Evolutionary conservation across 768 basidiomycete genomes (phyloP), one percentile per base, ranked within the genome.

Genomic region (Suillus decipiens): DNA sequence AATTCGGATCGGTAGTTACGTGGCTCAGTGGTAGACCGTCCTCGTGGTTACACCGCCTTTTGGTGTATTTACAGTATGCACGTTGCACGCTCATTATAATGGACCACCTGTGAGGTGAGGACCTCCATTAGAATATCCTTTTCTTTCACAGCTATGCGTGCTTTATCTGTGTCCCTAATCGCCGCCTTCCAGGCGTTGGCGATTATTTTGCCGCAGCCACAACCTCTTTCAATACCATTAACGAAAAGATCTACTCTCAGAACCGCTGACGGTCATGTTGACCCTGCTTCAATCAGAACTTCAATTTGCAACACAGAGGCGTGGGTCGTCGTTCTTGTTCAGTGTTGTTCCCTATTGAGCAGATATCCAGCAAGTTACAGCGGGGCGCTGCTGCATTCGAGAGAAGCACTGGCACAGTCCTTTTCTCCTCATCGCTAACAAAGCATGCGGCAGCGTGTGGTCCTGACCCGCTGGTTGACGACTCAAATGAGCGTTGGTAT

Each of bases 401-500:
- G 42, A 54, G 51, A 12, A 57, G 45, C 47, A 34, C 62, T 53
- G 61, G 65, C 43, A 24, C 10, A 22, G 9, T 10, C n/a, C 11
- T 34, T 5, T 22, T 43, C 9, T 37, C 56, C 31, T 36, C 53
- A 24, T 31, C 56, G 17, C 15, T 19, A 3, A 19, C 15, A 28
- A 47, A 54, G 39, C 19, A 48, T 9, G 28, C 22, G 41, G 24
- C 33, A 9, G 55, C 39, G 24, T 55, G 24, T 1, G 62, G 59
- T 22, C n/a, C 39, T 36, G 60, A 51, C 50, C 12, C 64, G 3
- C 70, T 75, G 31, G 64, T 62, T 11, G 67, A 63, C 39, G 58
- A 67, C 14, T 48, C 63, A 36, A 64, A 66, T 37, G 24, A 47
- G 22, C 51, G 45, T 28, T 75, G 73, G 73, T 73, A 72, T 11